Conservation (phyloP, 371 early-diverging fungal species). For the Mucor plumbeus region DNA sequence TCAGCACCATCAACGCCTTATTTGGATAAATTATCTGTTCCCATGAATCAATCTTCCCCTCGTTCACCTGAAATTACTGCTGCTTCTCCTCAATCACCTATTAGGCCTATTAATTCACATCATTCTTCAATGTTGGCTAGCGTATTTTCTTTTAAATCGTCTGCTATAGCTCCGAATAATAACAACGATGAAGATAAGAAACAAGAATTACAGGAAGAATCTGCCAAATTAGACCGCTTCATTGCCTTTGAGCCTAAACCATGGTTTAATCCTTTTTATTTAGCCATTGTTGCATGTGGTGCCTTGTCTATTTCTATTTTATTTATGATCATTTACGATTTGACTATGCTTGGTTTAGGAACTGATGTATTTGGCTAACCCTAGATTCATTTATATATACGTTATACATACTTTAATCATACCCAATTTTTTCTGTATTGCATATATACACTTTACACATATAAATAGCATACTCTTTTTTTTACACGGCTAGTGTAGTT, state of each 20-base stretch:
- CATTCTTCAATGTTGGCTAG: slow-evolving; percentile 22
- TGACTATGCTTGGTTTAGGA: slow-evolving; percentile 39
- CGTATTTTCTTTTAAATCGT: slow-evolving; percentile 20
- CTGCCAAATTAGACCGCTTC: slow-evolving; percentile 21
- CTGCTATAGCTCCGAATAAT: slow-evolving; percentile 1
- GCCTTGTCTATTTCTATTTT: slow-evolving; percentile 31
- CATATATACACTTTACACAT: neutral
- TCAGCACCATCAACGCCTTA: neutral
- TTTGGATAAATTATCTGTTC: neutral
- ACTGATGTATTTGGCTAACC: slow-evolving; percentile 31
- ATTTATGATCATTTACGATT: slow-evolving; percentile 50
- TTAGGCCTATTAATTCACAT: neutral
- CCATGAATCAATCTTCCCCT: neutral
- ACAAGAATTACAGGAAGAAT: neutral
- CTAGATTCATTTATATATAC: neutral
- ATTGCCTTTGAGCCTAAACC: slow-evolving; percentile 35
- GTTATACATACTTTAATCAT: neutral
- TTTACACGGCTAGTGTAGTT: neutral
- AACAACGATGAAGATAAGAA: slow-evolving; percentile 2
- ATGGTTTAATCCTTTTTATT: slow-evolving; percentile 43
- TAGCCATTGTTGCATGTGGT: slow-evolving; percentile 37
- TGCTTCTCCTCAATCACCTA: slow-evolving; percentile 2
- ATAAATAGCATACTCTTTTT: neutral
- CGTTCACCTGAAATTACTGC: slow-evolving; percentile 16
- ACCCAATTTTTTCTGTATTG: neutral